Base-by-base conservation (phyloP, 148 eudicot genomes). In the Polygonum aviculare region DNA sequence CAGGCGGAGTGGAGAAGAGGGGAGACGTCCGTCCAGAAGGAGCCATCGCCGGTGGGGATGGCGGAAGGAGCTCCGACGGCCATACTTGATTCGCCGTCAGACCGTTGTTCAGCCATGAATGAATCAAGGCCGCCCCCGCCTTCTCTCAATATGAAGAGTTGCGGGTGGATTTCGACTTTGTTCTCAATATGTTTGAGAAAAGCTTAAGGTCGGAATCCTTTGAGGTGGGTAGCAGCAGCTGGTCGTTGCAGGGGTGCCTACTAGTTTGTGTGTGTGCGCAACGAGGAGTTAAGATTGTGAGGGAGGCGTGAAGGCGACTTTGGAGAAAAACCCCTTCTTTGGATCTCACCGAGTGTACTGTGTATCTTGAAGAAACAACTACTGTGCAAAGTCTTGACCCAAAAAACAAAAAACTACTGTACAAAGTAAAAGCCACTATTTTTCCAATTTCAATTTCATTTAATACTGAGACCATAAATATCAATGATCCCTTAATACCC, bases 1-100 rank as follows among this genome's bases (percentile, higher is more conserved):
- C 91, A 90, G 57, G 98, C 93, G 67, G 87, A 52, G 31, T 59
- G 47, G 10, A 94, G 88, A 12, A 94, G 88, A 60, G 85, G 75
- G 50, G 98, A 88, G 63, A 87, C 84, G 55, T 94, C 93, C 8
- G 94, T 79, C 98, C 98, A 94, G 76, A 86, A 91, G 54, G 90
- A 83, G 74, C 88, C 88, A 36, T 85, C 91, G 33, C 90, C 93
- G 39, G 93, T 83, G 74, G 93, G 83, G 39, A 89, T 84, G 14
- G 87, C 65, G 72, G 88, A 26, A 71, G 82, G 45, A 6, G 78
- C 16, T 38, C 33, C 75, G 44, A 45, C 72, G 72, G 44, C 67
- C 60, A 62, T 12, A 33, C 55, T 18, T 19, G 44, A 47, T 62
- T 73, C 81, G 2, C 70, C 73, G 18, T 72, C 65, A 71, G 2